phyloP scores from a whole-genome alignment of 2,329 filamentous ascomycete species.

The Oidium heveae region DNA sequence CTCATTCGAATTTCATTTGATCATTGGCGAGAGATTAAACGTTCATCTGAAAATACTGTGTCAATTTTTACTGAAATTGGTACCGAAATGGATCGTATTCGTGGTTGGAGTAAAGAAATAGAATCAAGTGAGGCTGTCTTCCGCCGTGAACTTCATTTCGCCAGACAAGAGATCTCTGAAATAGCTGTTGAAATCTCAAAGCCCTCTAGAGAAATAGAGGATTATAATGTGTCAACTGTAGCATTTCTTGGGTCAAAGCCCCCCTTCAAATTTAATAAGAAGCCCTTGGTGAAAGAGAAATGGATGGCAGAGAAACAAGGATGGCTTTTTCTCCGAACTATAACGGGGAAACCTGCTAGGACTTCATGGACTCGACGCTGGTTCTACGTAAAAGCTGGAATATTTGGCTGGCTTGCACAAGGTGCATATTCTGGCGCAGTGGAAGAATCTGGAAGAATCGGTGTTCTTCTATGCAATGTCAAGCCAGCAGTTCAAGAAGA shows the following conservation, averaged over 20 bases:
- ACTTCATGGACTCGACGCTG: conserved; percentile 79
- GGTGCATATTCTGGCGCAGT: conserved; percentile 58
- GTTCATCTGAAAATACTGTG: conserved; percentile 37
- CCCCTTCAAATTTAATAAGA: conserved; percentile 27
- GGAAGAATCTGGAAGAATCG: conserved; percentile 86
- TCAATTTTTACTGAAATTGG: conserved; percentile 39
- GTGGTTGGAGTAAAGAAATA: conserved; percentile 87
- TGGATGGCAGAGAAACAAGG: conserved; percentile 55
- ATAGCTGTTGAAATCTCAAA: conserved; percentile 42
- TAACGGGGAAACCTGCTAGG: conserved; percentile 68
- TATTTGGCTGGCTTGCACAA: conserved; percentile 85
- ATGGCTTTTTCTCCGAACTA: conserved; percentile 65
- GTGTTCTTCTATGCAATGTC: conserved; percentile 78
- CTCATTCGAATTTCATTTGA: conserved; percentile 67
- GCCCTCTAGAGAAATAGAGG: conserved; percentile 77
- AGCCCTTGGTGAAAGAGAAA: conserved; percentile 25
- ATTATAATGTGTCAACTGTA: conserved; percentile 75
- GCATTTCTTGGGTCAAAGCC: conserved; percentile 53
- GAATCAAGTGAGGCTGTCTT: conserved; percentile 69
- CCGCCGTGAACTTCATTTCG: conserved; percentile 52
- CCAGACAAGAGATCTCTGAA: conserved; percentile 63
- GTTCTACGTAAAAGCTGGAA: conserved; percentile 89
- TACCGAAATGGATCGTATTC: conserved; percentile 69
- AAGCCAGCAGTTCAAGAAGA: conserved; percentile 83
- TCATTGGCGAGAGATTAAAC: conserved; percentile 67